Conservation (phyloP, 1,139 yeast genomes). For the Debaryomyces coudertii region DNA sequence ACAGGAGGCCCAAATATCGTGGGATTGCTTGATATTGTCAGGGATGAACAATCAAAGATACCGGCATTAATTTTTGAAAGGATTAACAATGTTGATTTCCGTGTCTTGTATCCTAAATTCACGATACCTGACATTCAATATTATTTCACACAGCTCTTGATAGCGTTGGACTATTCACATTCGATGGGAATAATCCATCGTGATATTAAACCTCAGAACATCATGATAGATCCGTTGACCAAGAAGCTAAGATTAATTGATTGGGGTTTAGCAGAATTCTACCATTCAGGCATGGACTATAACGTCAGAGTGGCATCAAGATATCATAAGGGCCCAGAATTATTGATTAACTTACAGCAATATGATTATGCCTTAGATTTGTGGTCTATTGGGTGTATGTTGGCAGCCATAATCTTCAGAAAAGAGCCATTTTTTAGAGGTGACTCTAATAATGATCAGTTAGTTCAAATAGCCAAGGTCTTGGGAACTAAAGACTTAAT, state of each 20-base stretch:
- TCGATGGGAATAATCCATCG: constrained; percentile 85
- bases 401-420: constrained; percentile 75
- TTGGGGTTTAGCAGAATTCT: constrained; percentile 86
- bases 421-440: constrained; percentile 82
- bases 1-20: constrained; percentile 77
- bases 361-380: constrained; percentile 79
- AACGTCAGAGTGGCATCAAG: constrained; percentile 82
- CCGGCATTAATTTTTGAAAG: constrained; percentile 78
- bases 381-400: constrained; percentile 83
- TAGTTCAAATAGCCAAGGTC: constrained; percentile 76
- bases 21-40: constrained; percentile 71
- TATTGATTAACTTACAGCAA: constrained; percentile 70
- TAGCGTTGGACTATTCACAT: constrained; percentile 76
- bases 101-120: constrained; percentile 70
- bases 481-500: constrained; percentile 72
- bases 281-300: constrained; percentile 76
- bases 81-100: constrained; percentile 71
- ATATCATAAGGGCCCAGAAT: constrained; percentile 81
- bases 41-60: constrained; percentile 70
- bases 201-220: constrained; percentile 84
- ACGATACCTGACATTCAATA: constrained; percentile 65
- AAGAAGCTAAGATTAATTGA: constrained; percentile 71
- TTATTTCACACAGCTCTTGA: constrained; percentile 68
- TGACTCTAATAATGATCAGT: constrained; percentile 75
- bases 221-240: constrained; percentile 74